phyloP scores from a whole-genome alignment of 139 green algal species.

The Eudorina sp. region DNA sequence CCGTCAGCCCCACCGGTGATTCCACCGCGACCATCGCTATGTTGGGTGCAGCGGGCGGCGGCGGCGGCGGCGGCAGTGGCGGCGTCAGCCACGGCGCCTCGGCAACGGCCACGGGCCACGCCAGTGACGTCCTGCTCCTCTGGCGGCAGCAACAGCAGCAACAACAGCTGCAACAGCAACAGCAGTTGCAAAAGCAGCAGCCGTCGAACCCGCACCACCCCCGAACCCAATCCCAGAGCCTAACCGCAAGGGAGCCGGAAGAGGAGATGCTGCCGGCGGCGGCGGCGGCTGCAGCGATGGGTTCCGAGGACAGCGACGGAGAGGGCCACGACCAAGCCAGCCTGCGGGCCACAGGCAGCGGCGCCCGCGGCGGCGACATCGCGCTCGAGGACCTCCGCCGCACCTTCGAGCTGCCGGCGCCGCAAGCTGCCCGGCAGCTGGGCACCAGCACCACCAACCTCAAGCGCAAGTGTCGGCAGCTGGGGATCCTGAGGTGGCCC shows the following conservation, averaged over 20 bases:
- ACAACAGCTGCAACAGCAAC: too few species aligned
- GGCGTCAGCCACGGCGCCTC: not conserved
- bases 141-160: not conserved
- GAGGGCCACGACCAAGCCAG: not conserved
- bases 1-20: not conserved
- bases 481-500: slow-evolving; percentile 67
- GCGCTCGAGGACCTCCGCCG: not conserved
- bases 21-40: not conserved
- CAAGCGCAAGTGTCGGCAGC: slow-evolving; percentile 72
- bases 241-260: too few species aligned
- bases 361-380: not conserved
- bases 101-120: not conserved
- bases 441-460: slow-evolving; percentile 66
- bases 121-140: not conserved
- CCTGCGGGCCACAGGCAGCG: not conserved
- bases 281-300: too few species aligned
- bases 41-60: not conserved
- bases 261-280: not conserved
- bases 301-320: not conserved
- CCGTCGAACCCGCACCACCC: too few species aligned
- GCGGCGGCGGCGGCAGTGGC: not conserved
- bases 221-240: too few species aligned
- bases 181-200: too few species aligned
- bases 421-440: slow-evolving; percentile 59
- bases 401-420: slow-evolving; percentile 2